A percentile compares a stretch with the other conserved stretches of the same genome.
Conservation (phyloP, 768 basidiomycete species). For the Podaxis sp. region DNA sequence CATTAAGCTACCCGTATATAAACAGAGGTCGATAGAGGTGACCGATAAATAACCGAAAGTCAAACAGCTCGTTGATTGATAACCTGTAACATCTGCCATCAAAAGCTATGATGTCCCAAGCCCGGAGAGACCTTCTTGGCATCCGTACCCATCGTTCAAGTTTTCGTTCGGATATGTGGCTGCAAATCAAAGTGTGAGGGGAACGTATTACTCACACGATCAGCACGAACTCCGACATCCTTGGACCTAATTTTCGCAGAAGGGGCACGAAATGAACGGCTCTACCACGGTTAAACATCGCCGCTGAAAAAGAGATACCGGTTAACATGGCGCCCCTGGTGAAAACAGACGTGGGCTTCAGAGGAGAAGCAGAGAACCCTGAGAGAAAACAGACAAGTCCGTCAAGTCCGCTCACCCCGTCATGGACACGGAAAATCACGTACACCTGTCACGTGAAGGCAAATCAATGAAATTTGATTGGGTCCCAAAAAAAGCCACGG, state of each 20-base stretch:
- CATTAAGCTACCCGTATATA: not conserved
- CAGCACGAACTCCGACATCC: not conserved
- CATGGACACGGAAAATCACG: not conserved
- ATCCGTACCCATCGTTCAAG: not conserved
- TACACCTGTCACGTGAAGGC: not conserved
- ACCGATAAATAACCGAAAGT: not conserved
- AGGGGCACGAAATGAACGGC: not conserved
- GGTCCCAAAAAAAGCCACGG: not conserved
- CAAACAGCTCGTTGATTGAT: not conserved
- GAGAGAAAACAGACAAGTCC: not conserved
- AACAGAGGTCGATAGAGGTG: not conserved
- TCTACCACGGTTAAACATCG: not conserved
- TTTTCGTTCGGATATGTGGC: not conserved
- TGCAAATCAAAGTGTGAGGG: not conserved
- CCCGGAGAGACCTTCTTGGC: no score
- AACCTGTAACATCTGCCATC: not conserved
- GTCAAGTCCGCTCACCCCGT: not conserved
- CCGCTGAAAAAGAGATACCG: not conserved
- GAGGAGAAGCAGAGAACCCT: not conserved
- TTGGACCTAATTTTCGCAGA: no score
- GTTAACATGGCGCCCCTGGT: not conserved
- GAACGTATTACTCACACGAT: not conserved
- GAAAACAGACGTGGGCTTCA: not conserved
- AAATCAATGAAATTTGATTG: not conserved
- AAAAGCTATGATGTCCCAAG: no score